phyloP scores from a whole-genome alignment of 441 rosid species.

The Omphalea diandra region DNA sequence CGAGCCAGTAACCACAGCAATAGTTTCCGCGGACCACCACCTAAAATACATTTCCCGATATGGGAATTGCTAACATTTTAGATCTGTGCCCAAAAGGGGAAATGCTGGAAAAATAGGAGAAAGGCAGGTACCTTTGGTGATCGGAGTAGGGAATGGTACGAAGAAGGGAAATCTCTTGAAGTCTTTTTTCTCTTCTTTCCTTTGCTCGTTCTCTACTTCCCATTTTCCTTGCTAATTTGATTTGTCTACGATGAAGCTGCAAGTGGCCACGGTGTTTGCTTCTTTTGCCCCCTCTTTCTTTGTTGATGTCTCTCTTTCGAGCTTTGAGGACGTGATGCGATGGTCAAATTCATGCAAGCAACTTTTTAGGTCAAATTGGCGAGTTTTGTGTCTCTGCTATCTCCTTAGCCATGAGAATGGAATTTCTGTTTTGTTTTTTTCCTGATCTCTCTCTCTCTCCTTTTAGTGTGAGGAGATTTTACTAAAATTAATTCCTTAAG shows the following conservation, averaged over 20 bases:
- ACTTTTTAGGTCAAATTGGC: slow-evolving; percentile 9
- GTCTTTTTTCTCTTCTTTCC: slow-evolving; percentile 78
- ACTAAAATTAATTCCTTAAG: too few relatives aligned
- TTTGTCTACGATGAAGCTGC: neutral
- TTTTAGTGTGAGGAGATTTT: too few relatives aligned
- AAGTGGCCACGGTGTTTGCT: neutral
- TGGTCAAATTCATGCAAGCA: slow-evolving; percentile 4
- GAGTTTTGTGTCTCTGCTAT: slow-evolving; percentile 1
- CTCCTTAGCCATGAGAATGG: neutral
- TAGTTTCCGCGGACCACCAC: slow-evolving; percentile 87
- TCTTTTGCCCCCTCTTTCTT: neutral
- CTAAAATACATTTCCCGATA: slow-evolving; percentile 32
- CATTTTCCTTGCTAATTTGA: slow-evolving; percentile 29
- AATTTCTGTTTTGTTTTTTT: neutral
- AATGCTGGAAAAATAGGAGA: neutral
- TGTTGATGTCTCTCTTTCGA: neutral
- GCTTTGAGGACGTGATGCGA: slow-evolving; percentile 3
- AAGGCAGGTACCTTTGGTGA: slow-evolving; percentile 64
- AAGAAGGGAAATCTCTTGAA: slow-evolving; percentile 81
- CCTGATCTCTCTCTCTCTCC: neutral
- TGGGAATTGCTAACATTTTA: neutral
- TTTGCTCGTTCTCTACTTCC: slow-evolving; percentile 39
- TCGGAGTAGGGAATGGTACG: slow-evolving; percentile 89
- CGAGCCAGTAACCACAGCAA: slow-evolving; percentile 89
- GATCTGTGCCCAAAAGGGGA: neutral